phyloP scores from a whole-genome alignment of 257 asterid genomes.

The Penstemon davidsonii region DNA sequence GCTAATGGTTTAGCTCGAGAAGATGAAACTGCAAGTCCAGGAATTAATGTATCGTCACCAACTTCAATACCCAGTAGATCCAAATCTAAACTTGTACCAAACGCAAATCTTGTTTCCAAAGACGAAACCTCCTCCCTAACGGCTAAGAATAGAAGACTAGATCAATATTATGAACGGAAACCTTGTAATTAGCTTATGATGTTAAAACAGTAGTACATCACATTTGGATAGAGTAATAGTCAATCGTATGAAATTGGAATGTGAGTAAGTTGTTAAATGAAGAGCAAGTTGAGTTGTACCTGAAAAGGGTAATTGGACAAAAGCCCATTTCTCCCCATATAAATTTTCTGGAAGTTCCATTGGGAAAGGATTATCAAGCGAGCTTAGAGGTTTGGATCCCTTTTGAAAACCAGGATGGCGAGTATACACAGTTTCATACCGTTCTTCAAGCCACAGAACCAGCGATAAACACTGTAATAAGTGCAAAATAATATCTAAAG shows the following conservation, averaged over 20 bases:
- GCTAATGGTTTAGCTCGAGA: constrained; percentile 89
- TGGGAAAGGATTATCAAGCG: constrained; percentile 90
- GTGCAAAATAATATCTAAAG: background rate
- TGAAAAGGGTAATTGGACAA: constrained; percentile 86
- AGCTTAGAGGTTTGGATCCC: constrained; percentile 70
- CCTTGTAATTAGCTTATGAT: constrained; percentile 2
- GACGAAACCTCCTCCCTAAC: constrained; percentile 73
- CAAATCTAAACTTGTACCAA: constrained; percentile 83
- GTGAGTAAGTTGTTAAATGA: too few species aligned
- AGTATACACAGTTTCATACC: constrained; percentile 77
- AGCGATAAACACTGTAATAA: constrained; percentile 77
- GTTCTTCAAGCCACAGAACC: constrained; percentile 93
- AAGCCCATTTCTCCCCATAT: constrained; percentile 94
- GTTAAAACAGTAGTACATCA: constrained; percentile 4
- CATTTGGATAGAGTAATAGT: too few species aligned
- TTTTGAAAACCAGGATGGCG: constrained; percentile 88
- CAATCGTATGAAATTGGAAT: background rate
- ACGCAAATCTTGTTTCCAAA: constrained; percentile 52
- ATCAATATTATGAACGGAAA: constrained; percentile 13
- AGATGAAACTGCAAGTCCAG: constrained; percentile 89
- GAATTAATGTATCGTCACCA: constrained; percentile 65
- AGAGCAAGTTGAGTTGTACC: constrained; percentile 34
- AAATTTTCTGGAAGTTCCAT: constrained; percentile 86
- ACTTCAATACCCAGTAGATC: constrained; percentile 93
- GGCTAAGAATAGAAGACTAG: constrained; percentile 46